Evolutionary conservation across 2,329 filamentous ascomycete species (phyloP), one percentile per base, ranked within the genome.

Genomic region (Monilinia aucupariae): DNA sequence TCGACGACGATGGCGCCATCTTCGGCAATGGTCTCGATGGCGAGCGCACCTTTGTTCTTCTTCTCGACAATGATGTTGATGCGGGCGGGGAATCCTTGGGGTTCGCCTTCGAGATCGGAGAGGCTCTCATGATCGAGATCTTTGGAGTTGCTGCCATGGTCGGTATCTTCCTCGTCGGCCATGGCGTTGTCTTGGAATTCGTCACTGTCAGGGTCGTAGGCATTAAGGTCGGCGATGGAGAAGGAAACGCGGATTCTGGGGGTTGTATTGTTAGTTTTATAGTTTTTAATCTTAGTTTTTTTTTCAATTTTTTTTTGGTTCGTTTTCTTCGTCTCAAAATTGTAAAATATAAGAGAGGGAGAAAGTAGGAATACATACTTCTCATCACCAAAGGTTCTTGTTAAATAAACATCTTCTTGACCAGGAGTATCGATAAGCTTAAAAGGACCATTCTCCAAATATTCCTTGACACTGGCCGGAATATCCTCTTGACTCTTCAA

Each of bases 61-160:
- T 96, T 96, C 82, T 96, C 91, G 64, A 99, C 83, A 56, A 92
- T 87, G 72, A 99, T 86, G 77, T 89, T 91, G 67, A 97, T 82
- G 69, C 88, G 88, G 71, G 89, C 90, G 63, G 92, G 91, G 75
- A 93, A 91, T 64, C 85, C 82, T 8, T 37, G 56, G 47, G 82
- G 77, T 64, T 83, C 79, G 61, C 77, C 74, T 27, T 78, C 78
- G 43, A 82, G 81, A 69, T 83, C 82, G 62, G 82, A 80, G 32
- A 83, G 81, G 12, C 85, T 78, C 64, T 82, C 70, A 74, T 71
- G 80, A 68, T 84, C 79, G 73, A 85, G 84, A 72, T 82, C 79
- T 55, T 79, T 76, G 47, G 82, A 78, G 64, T 82, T 81, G 66
- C 74, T 66, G 68, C 73, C 71, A 62, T 39, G 12, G 37, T 78